Evolutionary conservation across 2,329 filamentous ascomycete species (phyloP), one percentile per base, ranked within the genome.

Genomic region (Colletotrichum sansevieriae): DNA sequence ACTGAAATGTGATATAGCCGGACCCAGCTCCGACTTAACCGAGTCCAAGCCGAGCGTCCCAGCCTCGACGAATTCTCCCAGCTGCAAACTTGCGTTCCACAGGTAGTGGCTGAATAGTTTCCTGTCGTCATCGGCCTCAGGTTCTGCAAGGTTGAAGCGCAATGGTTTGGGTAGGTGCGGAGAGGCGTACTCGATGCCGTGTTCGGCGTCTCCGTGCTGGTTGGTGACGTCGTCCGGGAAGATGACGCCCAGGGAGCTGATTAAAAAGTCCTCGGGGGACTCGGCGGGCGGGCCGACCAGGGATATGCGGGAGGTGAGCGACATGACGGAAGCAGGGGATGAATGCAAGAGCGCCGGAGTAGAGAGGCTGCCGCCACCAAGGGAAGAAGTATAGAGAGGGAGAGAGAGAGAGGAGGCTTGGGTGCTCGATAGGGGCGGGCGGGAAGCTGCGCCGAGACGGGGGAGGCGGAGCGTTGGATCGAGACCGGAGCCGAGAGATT

Each of bases 71-170:
- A 88, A 79, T 77, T 88, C 87, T 9, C 85, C 86, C 1, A 88
- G 80, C 71, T 87, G 77, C 55, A 90, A 76, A 18, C 82, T 84
- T 7, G 90, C 84, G 78, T 94, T 94, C 91, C 91, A 94, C 29
- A 93, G 79, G 76, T 90, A 92, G 75, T 94, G 91, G 70, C 89
- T 88, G 75, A 92, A 93, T 51, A 93, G 83, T 20, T 79, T 77
- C 57, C 90, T 80, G 73, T 89, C 86, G 35, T 83, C 78, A 63
- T 90, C 87, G 37, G 77, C 81, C 37, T 80, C 76, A 12, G 80
- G 88, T 73, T 87, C 81, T 22, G 82, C 78, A 18, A 87, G 80
- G 9, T 79, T 78, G 73, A 87, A 79, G 51, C 76, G 71, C 51
- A 87, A 74, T 11, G 82, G 80, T 60, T 75, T 76, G 15, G 82